Base-by-base conservation (phyloP, 805 yeast genomes). In the Tetrapisispora taiwanensis region DNA sequence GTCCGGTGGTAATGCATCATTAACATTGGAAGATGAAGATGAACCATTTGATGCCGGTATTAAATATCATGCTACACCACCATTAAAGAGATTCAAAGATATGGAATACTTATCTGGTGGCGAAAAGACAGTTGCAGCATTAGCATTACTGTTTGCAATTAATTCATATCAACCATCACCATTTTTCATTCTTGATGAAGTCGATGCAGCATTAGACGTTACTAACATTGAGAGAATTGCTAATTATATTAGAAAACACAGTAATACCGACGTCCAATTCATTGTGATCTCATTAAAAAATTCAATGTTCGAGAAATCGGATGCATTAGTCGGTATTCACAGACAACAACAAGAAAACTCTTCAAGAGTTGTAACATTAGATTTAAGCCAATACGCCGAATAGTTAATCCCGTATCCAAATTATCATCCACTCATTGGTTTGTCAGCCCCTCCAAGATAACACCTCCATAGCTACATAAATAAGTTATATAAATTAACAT, bases 151-250 rank as follows among this genome's bases (percentile, higher is more conserved):
- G 39, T 92, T 92, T 67, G 89, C 97, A 0, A 78, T 89, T 35
- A 97, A 92, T 60, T 80, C 94, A 0, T 84, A 69, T 64, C 90
- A 81, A 42, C 97, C 97, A 2, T 82, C 96, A 1, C 98, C 98
- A 28, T 92, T 92, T 60, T 90, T 92, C 59, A 95, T 92, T 0
- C 68, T 92, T 36, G 98, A 92, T 62, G 98, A 92, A 65, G 88
- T 92, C n/a, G 98, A 92, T 66, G 97, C 98, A 0, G 97, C 97
- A 0, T 73, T 92, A 47, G 98, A 92, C 63, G 81, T 84, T 47
- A 78, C 86, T 20, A 92, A 92, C 56, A 96, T 92, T 20, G 77
- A 76, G 43, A 78, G 78, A 55, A 80, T 92, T 46, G 96, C 96
- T n/a, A 79, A 78, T 47, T 92, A 89, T 59, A 86, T 92, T 48